Percentiles rank a stretch among this genome's conserved stretches.
Conservation (phyloP, 371 early-diverging fungal species). For the Dichotomocladium elegans region DNA sequence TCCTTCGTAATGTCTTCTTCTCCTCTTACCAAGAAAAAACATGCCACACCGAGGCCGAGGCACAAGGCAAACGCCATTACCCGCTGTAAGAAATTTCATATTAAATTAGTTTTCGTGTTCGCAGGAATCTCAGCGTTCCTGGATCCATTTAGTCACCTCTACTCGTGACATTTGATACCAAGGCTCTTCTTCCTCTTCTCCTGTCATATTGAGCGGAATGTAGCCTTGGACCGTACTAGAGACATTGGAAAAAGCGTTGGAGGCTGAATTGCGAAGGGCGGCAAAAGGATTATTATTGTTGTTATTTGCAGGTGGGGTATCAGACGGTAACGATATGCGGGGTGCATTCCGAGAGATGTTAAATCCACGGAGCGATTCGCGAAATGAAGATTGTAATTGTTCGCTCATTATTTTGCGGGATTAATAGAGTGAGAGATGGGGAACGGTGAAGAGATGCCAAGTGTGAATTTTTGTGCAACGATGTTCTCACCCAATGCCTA, state of each 20-base stretch:
- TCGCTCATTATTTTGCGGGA: conserved; percentile 1
- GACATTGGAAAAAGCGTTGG: conserved; percentile 36
- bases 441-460: background rate
- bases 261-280: conserved; percentile 33
- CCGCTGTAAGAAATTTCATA: conserved; percentile 21
- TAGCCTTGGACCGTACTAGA: conserved; percentile 43
- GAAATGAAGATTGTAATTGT: conserved; percentile 26
- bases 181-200: conserved; percentile 46
- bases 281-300: conserved; percentile 16
- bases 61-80: conserved; percentile 49
- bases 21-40: conserved; percentile 37
- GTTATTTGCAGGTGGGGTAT: background rate
- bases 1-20: no score
- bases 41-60: conserved; percentile 42
- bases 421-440: background rate
- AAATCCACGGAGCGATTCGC: conserved; percentile 39
- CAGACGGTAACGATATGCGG: conserved; percentile 24
- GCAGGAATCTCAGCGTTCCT: background rate
- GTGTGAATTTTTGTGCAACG: background rate
- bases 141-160: conserved; percentile 30
- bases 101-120: no score
- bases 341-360: conserved; percentile 20
- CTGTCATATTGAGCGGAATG: conserved; percentile 26
- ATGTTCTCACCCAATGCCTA: no score
- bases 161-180: conserved; percentile 50